phyloP scores from a whole-genome alignment of 2,329 filamentous ascomycete genomes.

The Cephalotrichum gorgonifer region DNA sequence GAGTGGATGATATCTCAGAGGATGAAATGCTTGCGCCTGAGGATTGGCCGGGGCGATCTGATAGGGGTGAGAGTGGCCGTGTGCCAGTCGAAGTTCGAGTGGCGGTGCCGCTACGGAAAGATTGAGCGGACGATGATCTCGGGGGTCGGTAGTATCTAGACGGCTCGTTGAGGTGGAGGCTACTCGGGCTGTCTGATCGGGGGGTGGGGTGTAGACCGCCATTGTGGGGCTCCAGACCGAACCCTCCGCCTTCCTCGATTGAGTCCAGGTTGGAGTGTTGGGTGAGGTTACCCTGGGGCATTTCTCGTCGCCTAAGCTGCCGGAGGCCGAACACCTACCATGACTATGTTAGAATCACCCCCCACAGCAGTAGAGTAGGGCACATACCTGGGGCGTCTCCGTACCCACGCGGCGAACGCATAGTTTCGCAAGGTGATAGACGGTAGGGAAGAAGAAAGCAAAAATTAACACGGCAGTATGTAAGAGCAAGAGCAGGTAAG shows the following conservation, averaged over 20 bases:
- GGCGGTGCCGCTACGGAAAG: no score
- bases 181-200: background rate
- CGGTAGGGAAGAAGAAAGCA: conserved; percentile 33
- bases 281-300: conserved; percentile 5
- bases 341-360: background rate
- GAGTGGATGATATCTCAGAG: background rate
- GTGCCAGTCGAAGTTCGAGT: background rate
- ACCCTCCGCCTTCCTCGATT: background rate
- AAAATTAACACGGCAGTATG: conserved; percentile 60
- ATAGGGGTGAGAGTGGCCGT: background rate
- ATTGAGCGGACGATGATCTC: background rate
- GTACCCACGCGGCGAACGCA: conserved; percentile 1
- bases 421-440: conserved; percentile 5
- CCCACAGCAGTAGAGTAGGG: no score
- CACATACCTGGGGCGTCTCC: background rate
- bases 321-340: conserved; percentile 15
- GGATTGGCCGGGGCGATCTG: background rate
- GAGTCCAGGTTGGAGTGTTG: background rate
- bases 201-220: background rate
- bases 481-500: conserved; percentile 55
- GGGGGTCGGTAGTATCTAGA: conserved; percentile 8
- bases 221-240: background rate
- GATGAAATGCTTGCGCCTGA: background rate
- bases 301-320: conserved; percentile 14
- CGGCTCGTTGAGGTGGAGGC: conserved; percentile 1